A percentile compares a stretch with the other conserved stretches of the same genome.
These are phyloP conservation scores for Stachybotrys chartarum DNA, from an alignment of 2,329 filamentous ascomycete species.

Conservation along the genomic window DNA sequence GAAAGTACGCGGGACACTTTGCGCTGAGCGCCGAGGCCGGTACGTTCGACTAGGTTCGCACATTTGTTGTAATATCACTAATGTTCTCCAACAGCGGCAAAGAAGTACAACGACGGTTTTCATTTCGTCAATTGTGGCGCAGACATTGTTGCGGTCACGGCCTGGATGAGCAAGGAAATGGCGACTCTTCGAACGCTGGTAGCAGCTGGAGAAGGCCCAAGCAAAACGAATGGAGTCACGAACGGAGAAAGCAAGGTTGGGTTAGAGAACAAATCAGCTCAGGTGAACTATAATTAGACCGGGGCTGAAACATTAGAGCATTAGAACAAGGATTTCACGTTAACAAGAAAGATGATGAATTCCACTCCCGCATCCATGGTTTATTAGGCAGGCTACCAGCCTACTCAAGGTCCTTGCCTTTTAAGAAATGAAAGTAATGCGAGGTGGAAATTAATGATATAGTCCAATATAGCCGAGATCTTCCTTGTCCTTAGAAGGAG, in stretches of 20 bases:
- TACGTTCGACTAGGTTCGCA: background rate
- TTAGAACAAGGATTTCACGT: no score
- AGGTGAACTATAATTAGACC: background rate
- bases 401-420: no score
- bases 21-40: slow-evolving; percentile 17
- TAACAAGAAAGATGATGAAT: no score
- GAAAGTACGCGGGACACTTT: slow-evolving; percentile 26
- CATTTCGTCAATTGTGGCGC: slow-evolving; percentile 29
- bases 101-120: slow-evolving; percentile 18
- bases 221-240: background rate
- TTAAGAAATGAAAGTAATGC: no score
- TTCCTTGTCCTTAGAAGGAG: no score
- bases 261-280: background rate
- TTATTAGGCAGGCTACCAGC: no score
- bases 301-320: no score
- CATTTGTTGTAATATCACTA: background rate
- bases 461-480: no score
- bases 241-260: background rate
- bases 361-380: no score
- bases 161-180: slow-evolving; percentile 27
- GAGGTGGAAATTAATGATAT: no score
- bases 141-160: slow-evolving; percentile 26
- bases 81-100: slow-evolving; percentile 10
- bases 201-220: background rate
- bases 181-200: background rate